Conservation (phyloP, 1,139 yeast species). For the Ogataea hybrid region DNA sequence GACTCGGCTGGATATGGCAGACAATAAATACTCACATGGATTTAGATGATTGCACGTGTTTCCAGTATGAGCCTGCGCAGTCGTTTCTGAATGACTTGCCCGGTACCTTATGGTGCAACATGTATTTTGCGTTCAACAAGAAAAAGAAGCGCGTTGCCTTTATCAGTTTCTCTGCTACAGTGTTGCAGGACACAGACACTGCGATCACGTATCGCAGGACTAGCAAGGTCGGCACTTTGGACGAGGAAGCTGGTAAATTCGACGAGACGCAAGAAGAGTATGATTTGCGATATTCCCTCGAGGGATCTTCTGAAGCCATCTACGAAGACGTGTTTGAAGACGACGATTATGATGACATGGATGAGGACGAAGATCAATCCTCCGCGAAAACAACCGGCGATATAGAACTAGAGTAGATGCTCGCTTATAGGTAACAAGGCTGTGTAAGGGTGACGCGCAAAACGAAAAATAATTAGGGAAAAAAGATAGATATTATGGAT, state of each 20-base stretch:
- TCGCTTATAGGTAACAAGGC: conserved; percentile 1
- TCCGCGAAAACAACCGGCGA: conserved; percentile 36
- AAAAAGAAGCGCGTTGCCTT: conserved; percentile 90
- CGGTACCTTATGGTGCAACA: conserved; percentile 83
- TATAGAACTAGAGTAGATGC: conserved; percentile 30
- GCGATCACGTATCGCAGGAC: conserved; percentile 24
- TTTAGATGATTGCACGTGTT: conserved; percentile 71
- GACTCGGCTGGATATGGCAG: conserved; percentile 80
- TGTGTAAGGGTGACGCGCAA: conserved; percentile 6
- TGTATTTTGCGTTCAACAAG: conserved; percentile 91
- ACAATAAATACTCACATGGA: conserved; percentile 83
- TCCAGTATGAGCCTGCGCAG: conserved; percentile 76
- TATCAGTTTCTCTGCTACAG: conserved; percentile 52
- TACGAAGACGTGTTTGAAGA: conserved; percentile 29
- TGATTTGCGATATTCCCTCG: conserved; percentile 33
- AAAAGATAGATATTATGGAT: conserved; percentile 13
- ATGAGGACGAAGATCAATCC: conserved; percentile 23
- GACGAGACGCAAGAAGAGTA: conserved; percentile 34
- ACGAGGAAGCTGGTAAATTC: conserved; percentile 27
- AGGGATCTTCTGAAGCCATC: conserved; percentile 28
- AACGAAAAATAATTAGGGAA: background rate
- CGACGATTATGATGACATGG: conserved; percentile 25
- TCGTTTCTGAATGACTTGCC: conserved; percentile 74
- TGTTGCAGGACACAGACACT: conserved; percentile 19
- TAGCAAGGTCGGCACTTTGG: conserved; percentile 33